Percentiles rank a stretch among this genome's conserved stretches.
Conservation (phyloP, 2,329 filamentous ascomycete species). For the Ophiosphaerella herpotricha region DNA sequence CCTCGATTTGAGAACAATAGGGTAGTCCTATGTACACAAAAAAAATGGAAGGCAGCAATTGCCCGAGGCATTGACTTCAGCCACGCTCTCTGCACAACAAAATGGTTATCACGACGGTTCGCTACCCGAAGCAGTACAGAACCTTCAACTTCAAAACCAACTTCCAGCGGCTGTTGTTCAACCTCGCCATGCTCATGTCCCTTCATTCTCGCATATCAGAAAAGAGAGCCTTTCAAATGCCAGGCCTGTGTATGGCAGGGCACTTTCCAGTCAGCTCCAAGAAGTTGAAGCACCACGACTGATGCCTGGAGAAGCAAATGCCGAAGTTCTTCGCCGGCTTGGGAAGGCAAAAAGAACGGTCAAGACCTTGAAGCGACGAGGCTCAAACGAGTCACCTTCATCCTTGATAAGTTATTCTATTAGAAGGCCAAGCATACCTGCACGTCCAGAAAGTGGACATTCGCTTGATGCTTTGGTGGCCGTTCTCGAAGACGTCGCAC, state of each 20-base stretch:
- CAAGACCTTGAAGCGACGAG: constrained; percentile 1
- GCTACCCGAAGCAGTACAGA: not conserved
- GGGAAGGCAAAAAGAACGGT: not conserved
- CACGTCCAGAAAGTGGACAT: not conserved
- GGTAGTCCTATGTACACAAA: too few species aligned
- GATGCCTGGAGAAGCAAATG: not conserved
- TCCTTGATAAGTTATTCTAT: constrained; percentile 3
- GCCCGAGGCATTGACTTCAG: too few species aligned
- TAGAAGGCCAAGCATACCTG: constrained; percentile 1
- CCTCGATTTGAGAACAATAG: too few species aligned
- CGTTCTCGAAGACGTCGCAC: constrained; percentile 19
- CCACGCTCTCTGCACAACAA: too few species aligned
- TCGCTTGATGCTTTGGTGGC: constrained; percentile 11
- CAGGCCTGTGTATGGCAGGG: not conserved
- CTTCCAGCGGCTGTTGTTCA: not conserved
- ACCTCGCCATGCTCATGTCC: not conserved
- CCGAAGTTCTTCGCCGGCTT: not conserved
- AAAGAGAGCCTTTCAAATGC: not conserved
- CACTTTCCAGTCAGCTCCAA: not conserved
- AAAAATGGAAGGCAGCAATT: too few species aligned
- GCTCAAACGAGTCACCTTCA: constrained; percentile 3
- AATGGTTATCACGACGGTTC: too few species aligned
- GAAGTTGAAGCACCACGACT: not conserved
- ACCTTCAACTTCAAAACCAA: not conserved
- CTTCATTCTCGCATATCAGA: not conserved